These are phyloP conservation scores for Ramaria sp. DNA, from an alignment of 768 basidiomycete genomes.

Conservation along the genomic window DNA sequence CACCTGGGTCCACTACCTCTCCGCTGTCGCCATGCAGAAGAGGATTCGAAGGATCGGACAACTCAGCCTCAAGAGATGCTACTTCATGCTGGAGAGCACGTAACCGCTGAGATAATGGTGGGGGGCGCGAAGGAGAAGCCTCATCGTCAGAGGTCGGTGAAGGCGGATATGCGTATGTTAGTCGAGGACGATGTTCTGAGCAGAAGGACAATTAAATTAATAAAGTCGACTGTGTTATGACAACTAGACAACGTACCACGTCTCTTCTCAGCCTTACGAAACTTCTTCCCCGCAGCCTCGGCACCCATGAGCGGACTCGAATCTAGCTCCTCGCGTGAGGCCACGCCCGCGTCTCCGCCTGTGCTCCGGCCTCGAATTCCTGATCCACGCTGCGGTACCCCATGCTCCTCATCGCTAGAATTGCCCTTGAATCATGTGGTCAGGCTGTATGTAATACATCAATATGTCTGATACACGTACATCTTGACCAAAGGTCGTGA, in stretches of 20 bases:
- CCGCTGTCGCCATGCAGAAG: slow-evolving; percentile 44
- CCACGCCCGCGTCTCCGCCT: slow-evolving; percentile 29
- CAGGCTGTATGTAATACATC: not conserved
- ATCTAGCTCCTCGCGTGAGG: slow-evolving; percentile 59
- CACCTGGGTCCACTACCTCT: slow-evolving; percentile 56
- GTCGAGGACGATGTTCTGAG: slow-evolving; percentile 35
- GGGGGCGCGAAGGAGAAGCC: slow-evolving; percentile 20
- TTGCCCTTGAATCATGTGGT: slow-evolving; percentile 30
- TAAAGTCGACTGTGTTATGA: not conserved
- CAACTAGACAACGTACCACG: slow-evolving; percentile 29
- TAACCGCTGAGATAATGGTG: slow-evolving; percentile 49
- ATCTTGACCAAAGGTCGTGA: slow-evolving; percentile 39
- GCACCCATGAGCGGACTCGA: slow-evolving; percentile 48
- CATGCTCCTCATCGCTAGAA: slow-evolving; percentile 56
- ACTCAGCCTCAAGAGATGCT: slow-evolving; percentile 65
- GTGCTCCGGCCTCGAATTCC: slow-evolving; percentile 17
- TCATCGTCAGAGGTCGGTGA: slow-evolving; percentile 15
- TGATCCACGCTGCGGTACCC: slow-evolving; percentile 24
- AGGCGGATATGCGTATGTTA: slow-evolving; percentile 60
- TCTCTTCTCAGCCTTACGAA: slow-evolving; percentile 31
- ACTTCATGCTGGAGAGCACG: slow-evolving; percentile 69
- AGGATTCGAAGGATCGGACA: slow-evolving; percentile 74
- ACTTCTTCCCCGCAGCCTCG: slow-evolving; percentile 60
- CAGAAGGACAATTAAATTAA: slow-evolving; percentile 2
- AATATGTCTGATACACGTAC: slow-evolving; percentile 28